phyloP scores from a whole-genome alignment of 1,139 yeast species.

The Debaryomyces subglobosus region DNA sequence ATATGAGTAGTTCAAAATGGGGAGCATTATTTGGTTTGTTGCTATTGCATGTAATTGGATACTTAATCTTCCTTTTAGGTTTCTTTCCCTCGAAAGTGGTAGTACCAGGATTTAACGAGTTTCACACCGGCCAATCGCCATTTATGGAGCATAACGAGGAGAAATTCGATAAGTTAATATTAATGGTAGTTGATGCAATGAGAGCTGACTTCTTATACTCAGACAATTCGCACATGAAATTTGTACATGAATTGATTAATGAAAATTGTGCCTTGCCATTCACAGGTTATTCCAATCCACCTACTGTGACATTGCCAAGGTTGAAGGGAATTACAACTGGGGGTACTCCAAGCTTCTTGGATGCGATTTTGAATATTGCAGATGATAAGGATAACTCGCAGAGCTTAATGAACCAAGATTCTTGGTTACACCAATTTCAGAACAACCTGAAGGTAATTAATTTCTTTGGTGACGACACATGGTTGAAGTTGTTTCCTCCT shows the following conservation, averaged over 20 bases:
- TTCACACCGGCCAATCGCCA: slow-evolving; percentile 24
- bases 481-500: slow-evolving; percentile 86
- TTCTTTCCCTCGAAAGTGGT: slow-evolving; percentile 88
- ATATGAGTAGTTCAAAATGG: slow-evolving; percentile 3
- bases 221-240: slow-evolving; percentile 59
- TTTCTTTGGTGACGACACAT: slow-evolving; percentile 96
- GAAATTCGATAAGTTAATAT: slow-evolving; percentile 66
- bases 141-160: slow-evolving; percentile 32
- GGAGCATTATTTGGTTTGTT: slow-evolving; percentile 1
- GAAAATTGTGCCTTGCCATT: slow-evolving; percentile 77
- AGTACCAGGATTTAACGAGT: slow-evolving; percentile 55
- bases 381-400: slow-evolving; percentile 83
- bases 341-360: slow-evolving; percentile 76
- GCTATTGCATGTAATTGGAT: slow-evolving; percentile 45
- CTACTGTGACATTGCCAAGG: slow-evolving; percentile 81
- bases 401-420: slow-evolving; percentile 74
- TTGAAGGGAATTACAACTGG: slow-evolving; percentile 82
- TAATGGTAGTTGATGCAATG: slow-evolving; percentile 93
- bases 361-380: slow-evolving; percentile 90
- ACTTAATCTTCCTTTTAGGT: slow-evolving; percentile 70
- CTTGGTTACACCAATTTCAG: slow-evolving; percentile 77
- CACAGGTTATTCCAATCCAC: slow-evolving; percentile 89
- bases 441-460: slow-evolving; percentile 53
- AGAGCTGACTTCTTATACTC: slow-evolving; percentile 85
- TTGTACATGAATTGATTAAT: slow-evolving; percentile 67